phyloP scores from a whole-genome alignment of 2,329 filamentous ascomycete species.

The Paramyrothecium roridum region DNA sequence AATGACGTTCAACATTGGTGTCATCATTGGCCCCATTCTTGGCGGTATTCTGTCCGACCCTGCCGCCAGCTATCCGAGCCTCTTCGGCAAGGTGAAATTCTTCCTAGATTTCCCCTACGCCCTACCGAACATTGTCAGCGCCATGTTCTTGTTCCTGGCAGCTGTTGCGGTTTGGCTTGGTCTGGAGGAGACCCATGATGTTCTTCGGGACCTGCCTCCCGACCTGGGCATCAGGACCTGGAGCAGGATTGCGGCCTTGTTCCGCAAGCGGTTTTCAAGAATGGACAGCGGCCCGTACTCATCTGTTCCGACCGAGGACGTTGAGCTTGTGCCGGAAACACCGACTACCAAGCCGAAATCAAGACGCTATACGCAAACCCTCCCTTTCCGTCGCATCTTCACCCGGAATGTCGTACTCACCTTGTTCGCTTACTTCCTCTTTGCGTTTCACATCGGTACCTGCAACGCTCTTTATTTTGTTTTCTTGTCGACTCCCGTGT shows the following conservation, averaged over 20 bases:
- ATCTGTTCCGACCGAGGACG: constrained; percentile 15
- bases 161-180: constrained; percentile 44
- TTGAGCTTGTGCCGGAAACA: constrained; percentile 12
- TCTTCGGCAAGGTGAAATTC: constrained; percentile 45
- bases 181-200: constrained; percentile 52
- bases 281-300: constrained; percentile 14
- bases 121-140: constrained; percentile 51
- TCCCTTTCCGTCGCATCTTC: constrained; percentile 53
- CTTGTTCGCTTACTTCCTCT: constrained; percentile 64
- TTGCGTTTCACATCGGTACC: constrained; percentile 70
- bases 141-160: constrained; percentile 41
- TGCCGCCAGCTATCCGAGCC: constrained; percentile 50
- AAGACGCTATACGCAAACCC: constrained; percentile 39
- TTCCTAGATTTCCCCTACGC: constrained; percentile 51
- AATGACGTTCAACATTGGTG: constrained; percentile 70
- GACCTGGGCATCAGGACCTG: constrained; percentile 42
- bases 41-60: constrained; percentile 69
- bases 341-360: constrained; percentile 5
- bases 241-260: constrained; percentile 23
- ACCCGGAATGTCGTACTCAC: constrained; percentile 52
- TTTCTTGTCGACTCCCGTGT: constrained; percentile 71
- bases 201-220: constrained; percentile 30
- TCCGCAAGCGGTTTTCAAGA: constrained; percentile 18
- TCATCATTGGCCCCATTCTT: constrained; percentile 67
- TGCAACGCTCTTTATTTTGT: constrained; percentile 76